Percentiles rank a stretch among this genome's conserved stretches.
phyloP scores from a whole-genome alignment of 257 asterid genomes.

The Thymus quinquecostatus region DNA sequence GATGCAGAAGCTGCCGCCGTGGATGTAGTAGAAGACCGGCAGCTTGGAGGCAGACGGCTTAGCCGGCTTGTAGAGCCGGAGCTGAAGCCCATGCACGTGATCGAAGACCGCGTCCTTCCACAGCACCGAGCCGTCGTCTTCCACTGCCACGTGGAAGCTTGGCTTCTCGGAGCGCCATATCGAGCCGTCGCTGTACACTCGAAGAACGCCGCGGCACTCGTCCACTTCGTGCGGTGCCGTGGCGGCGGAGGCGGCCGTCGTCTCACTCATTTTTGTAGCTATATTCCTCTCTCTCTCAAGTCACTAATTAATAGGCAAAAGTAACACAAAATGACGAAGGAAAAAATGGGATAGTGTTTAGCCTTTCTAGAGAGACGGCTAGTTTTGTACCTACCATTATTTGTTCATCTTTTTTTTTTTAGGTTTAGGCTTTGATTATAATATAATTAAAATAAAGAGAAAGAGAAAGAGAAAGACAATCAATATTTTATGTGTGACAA shows the following conservation, averaged over 20 bases:
- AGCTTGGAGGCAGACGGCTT: constrained; percentile 42
- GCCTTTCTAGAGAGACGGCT: constrained; percentile 30
- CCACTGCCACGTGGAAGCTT: constrained; percentile 51
- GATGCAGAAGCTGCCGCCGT: constrained; percentile 82
- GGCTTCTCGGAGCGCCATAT: constrained; percentile 60
- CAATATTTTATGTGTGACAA: constrained; percentile 29
- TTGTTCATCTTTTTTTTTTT: background rate
- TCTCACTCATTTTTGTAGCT: constrained; percentile 15
- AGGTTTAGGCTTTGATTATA: background rate
- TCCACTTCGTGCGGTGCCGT: constrained; percentile 55
- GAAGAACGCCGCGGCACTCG: constrained; percentile 72
- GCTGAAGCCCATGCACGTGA: constrained; percentile 50
- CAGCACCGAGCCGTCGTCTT: constrained; percentile 63
- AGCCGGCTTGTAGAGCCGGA: constrained; percentile 76
- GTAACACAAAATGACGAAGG: constrained; percentile 4
- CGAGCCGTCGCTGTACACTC: constrained; percentile 71
- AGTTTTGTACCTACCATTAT: constrained; percentile 17
- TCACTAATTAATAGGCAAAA: background rate
- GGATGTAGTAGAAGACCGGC: constrained; percentile 70
- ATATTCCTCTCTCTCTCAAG: background rate
- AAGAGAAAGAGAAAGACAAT: background rate
- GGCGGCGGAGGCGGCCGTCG: background rate
- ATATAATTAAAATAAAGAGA: background rate
- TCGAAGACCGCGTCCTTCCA: constrained; percentile 71
- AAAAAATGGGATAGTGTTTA: background rate